Conservation (phyloP, 164 flowering plant species). For the Liriodendron chinense region DNA sequence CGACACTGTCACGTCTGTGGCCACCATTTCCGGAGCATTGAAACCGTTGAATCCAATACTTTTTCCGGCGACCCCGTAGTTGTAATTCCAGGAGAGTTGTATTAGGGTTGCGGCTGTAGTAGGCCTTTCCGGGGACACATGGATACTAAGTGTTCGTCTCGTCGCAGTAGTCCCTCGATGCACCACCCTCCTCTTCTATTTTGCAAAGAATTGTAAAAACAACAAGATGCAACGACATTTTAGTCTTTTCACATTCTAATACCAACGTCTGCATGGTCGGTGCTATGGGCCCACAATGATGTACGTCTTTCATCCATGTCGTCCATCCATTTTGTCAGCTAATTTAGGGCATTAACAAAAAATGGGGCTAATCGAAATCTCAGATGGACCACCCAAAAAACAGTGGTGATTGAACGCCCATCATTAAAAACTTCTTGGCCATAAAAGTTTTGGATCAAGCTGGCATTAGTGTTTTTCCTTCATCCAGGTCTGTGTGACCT, state of each 20-base stretch:
- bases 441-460: no score
- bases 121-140: slow-evolving; percentile 26
- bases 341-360: no score
- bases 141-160: slow-evolving; percentile 22
- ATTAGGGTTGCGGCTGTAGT: slow-evolving; percentile 39
- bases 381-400: no score
- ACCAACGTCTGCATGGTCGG: no score
- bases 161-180: slow-evolving; percentile 30
- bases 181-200: slow-evolving; percentile 36
- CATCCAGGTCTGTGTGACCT: no score
- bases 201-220: slow-evolving; percentile 32
- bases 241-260: not conserved
- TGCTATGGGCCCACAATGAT: no score
- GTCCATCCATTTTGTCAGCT: no score
- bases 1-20: slow-evolving; percentile 19
- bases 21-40: slow-evolving; percentile 33
- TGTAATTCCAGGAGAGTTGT: slow-evolving; percentile 40
- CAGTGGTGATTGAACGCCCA: no score
- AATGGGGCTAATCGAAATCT: no score
- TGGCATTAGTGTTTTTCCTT: no score
- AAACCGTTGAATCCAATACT: slow-evolving; percentile 38
- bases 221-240: not conserved
- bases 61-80: slow-evolving; percentile 35
- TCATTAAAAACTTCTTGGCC: no score
- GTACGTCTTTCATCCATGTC: no score